Evolutionary conservation across 805 yeast species (phyloP), one percentile per base, ranked within the genome.

Genomic region (Gaillardinia entomophila): DNA sequence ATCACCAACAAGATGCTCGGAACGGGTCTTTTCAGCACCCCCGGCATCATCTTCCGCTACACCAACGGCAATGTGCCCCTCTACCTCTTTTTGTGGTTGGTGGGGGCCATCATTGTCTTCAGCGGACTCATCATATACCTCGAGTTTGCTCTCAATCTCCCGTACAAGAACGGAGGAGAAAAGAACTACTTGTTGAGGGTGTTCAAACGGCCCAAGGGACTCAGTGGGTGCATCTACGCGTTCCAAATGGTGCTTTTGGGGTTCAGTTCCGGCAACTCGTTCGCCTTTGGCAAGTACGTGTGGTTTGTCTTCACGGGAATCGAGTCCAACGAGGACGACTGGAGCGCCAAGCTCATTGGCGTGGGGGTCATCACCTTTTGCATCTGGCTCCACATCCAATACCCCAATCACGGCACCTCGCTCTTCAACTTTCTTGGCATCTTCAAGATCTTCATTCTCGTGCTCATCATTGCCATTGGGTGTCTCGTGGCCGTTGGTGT

Each of bases 231-330:
- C 33, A 42, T 60, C 3, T 64, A 64, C 38, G 71, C 80, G 3
- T 68, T 76, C 28, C 69, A 68, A 31, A 68, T 74, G 36, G 76
- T 78, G n/a, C 41, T 77, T 16, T 53, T 79, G 11, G 79, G 82
- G 2, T 75, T 76, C 48, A 72, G 80, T 35, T 71, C 82, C 5
- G 79, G 81, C 2, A 79, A 79, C 44, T 63, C 79, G 16, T 77
- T 71, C 46, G 83, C 83, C 0, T 77, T 79, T 52, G 85, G 85
- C 3, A 67, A 74, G 36, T 78, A 78, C 46, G 47, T 77, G 4
- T 62, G 75, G 38, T 64, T 42, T 37, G 62, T 68, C 3, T 33
- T 55, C 16, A 38, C 50, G 4, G 54, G 55, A 22, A 56, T 55
- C 18, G 44, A 49, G 12, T 48, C 47, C 4, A 45, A 45, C 8